Base-by-base conservation (phyloP, 2,329 filamentous ascomycete genomes). In the Apiospora rasikravindrae region DNA sequence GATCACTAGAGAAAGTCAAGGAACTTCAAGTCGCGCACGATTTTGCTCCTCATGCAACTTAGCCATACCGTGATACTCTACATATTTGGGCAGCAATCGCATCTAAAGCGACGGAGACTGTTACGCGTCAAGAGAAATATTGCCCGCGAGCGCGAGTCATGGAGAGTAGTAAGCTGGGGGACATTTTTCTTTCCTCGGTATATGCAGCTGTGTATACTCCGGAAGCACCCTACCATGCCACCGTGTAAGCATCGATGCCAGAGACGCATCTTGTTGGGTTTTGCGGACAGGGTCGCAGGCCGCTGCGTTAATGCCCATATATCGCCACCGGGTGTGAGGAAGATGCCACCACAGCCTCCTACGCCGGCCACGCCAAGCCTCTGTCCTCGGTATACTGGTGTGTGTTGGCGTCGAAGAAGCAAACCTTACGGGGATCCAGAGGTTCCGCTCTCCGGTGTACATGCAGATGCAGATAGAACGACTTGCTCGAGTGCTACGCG, bases 251-350 rank as follows among this genome's bases (percentile, higher is more conserved):
- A n/a, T 22, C 33, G 33, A 3, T n/a, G 33, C 29, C 57, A 64
- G 19, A n/a, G 5, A 40, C 33, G 33, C 29, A 64, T 64, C 33
- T 64, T 33, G 57, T 64, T 64, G 57, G 57, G 57, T 64, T 64
- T 14, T 64, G 33, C 40, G 57, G 57, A 33, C 11, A 33, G 19
- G 57, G 57, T 19, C 33, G 57, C 33, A 64, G 19, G 19, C 40
- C 19, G 57, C 57, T 64, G 57, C 57, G 57, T 68, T 68, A 68
- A 44, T 68, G 66, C 66, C 66, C 42, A 68, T 45, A 68, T 45
- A 68, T 68, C 66, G 66, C 66, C 66, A 68, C 66, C 66, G 66
- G 61, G 22, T 13, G 24, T 14, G 33, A 42, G 29, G 37, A 45
- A 37, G 29, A 37, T 61, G 29, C 29, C 53, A 33, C 51, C 53